Percentiles rank a stretch among this genome's conserved stretches.
Evolutionary conservation across 495 filamentous ascomycete genomes (phyloP).

Genomic region (Daldinia decipiens): DNA sequence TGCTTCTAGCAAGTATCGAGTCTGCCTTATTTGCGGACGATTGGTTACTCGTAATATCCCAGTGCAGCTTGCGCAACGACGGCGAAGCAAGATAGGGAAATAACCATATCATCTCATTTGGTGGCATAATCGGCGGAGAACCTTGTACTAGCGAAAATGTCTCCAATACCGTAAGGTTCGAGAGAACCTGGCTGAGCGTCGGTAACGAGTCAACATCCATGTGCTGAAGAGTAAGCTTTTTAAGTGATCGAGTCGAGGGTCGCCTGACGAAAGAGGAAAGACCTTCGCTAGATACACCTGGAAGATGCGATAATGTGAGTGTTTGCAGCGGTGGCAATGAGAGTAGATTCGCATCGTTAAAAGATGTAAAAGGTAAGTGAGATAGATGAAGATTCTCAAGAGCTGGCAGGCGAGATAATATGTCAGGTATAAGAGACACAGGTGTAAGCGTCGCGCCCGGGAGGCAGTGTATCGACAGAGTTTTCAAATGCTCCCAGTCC

Average conservation of each 20-base stretch:
- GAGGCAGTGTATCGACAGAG: conserved; percentile 76
- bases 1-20: conserved; percentile 75
- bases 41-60: conserved; percentile 74
- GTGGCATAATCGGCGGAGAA: conserved; percentile 66
- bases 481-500: conserved; percentile 76
- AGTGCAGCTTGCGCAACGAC: conserved; percentile 76
- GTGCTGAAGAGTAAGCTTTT: conserved; percentile 71
- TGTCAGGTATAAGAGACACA: conserved; percentile 71
- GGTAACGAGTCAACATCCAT: conserved; percentile 70
- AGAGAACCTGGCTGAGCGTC: conserved; percentile 78
- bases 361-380: conserved; percentile 74
- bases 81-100: conserved; percentile 75
- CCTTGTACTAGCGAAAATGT: conserved; percentile 78
- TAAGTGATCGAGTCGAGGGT: conserved; percentile 64
- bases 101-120: conserved; percentile 69
- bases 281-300: conserved; percentile 80
- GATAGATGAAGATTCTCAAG: conserved; percentile 80
- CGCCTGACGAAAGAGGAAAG: conserved; percentile 76
- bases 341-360: conserved; percentile 74
- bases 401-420: conserved; percentile 71
- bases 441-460: conserved; percentile 71
- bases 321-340: conserved; percentile 77
- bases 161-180: conserved; percentile 69
- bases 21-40: conserved; percentile 65
- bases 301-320: conserved; percentile 78